A percentile compares a stretch with the other conserved stretches of the same genome.
Evolutionary conservation across 306 rosid genomes (phyloP).

Genomic region (Trichosanthes cucumerina): DNA sequence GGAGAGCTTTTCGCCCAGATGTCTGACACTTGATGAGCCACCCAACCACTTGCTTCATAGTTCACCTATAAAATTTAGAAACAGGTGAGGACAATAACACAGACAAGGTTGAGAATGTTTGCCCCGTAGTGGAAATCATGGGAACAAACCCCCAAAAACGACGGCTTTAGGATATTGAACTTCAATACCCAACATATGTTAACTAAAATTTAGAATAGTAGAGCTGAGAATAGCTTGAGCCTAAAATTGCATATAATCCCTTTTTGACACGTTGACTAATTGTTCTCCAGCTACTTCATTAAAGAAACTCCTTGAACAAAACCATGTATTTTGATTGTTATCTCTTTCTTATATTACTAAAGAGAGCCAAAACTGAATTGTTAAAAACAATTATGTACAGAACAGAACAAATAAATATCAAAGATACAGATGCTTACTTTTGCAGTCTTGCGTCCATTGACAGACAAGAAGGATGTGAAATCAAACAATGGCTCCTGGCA

Average conservation of each 20-base stretch:
- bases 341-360: background rate
- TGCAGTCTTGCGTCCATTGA: conserved; percentile 71
- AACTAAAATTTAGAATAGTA: background rate
- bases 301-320: background rate
- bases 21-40: conserved; percentile 88
- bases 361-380: background rate
- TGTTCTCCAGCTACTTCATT: background rate
- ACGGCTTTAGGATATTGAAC: background rate
- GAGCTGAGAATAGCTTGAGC: background rate
- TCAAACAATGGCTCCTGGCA: conserved; percentile 91
- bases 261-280: background rate
- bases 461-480: conserved; percentile 44
- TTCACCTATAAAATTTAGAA: conserved; percentile 52
- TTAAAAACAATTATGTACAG: background rate
- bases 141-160: background rate
- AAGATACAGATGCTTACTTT: conserved; percentile 41
- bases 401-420: conserved; percentile 1
- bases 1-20: conserved; percentile 92
- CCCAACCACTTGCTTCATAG: conserved; percentile 86
- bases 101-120: background rate
- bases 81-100: background rate
- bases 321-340: background rate
- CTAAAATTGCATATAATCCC: background rate
- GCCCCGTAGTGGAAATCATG: background rate
- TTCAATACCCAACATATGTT: background rate